Base-by-base conservation (phyloP, 1,284 basidiomycete species). In the Irpex sp. region DNA sequence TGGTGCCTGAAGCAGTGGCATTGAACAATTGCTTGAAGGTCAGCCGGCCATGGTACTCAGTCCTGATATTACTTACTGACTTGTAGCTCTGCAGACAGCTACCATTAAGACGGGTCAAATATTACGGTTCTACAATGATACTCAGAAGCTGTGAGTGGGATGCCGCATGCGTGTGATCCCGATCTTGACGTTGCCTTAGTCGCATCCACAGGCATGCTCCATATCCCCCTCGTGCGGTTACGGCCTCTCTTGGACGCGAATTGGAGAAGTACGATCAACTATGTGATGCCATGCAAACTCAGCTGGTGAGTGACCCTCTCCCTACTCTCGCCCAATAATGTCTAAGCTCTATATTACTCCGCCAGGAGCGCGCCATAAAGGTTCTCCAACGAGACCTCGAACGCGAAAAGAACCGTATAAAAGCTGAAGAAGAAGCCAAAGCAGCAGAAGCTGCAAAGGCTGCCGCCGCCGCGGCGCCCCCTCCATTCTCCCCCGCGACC, bases 181-280 rank as follows among this genome's bases (percentile, higher is more conserved):
- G 48, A 23, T 42, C 16, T 36, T 45, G n/a, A 7, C 18, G 21
- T 52, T 19, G 37, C 28, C 21, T n/a, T 65, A 88, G 85, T 61
- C 81, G 78, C n/a, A 77, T 87, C 56, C 74, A 81, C 59, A 80
- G 80, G 62, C 79, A 86, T 66, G 81, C 82, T 2, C 79, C 82
- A n/a, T 72, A 80, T 59, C 88, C 90, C 36, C 89, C 89, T 5
- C 81, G 75, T 14, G 80, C 85, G 6, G 72, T 91, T 16, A 85
- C 81, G 5, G 76, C 82, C 5, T 78, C 85, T 14, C 77, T 92
- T 21, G 87, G 88, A 12, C 81, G 82, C 42, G 88, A 90, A 68
- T 74, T 91, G 1, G 88, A 90, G 69, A 85, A 82, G 67, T 92
- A 88, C 66, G 88, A 91, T 67, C 88, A 90, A 66, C 67, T 91